phyloP scores from a whole-genome alignment of 768 basidiomycete genomes.

The Favolaschia claudopus region DNA sequence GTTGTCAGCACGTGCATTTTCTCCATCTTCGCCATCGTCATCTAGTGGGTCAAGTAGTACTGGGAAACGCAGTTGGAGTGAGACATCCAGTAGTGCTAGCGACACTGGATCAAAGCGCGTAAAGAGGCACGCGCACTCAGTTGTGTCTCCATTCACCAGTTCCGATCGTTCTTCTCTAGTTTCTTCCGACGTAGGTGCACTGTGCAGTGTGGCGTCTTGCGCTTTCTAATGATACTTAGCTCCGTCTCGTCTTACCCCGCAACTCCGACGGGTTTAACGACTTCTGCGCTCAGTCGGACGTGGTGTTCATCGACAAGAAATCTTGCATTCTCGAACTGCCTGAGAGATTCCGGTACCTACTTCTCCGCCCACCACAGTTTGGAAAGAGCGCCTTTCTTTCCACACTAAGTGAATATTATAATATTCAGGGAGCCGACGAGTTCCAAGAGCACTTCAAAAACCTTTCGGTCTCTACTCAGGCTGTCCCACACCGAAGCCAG shows the following conservation, averaged over 20 bases:
- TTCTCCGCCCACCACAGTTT: constrained; percentile 6
- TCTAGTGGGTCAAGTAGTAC: too few species aligned
- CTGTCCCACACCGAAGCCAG: not conserved
- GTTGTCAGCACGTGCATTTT: too few species aligned
- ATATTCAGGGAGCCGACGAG: not conserved
- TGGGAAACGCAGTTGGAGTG: too few species aligned
- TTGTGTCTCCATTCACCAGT: too few species aligned
- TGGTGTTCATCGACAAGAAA: not conserved
- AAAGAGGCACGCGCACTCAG: too few species aligned
- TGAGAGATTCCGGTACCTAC: not conserved
- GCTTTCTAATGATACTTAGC: too few species aligned
- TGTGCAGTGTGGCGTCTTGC: too few species aligned
- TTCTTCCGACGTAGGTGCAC: too few species aligned
- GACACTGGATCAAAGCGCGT: too few species aligned
- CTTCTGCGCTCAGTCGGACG: not conserved
- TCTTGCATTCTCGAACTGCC: not conserved
- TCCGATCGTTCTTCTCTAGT: too few species aligned
- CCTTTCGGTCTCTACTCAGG: not conserved
- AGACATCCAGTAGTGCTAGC: too few species aligned
- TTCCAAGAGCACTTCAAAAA: not conserved
- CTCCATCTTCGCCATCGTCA: too few species aligned
- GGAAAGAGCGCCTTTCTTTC: constrained; percentile 5
- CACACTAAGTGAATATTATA: not conserved
- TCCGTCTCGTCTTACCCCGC: not conserved
- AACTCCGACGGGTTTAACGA: not conserved